These are phyloP conservation scores for Diaporthe longicolla DNA, from an alignment of 2,329 filamentous ascomycete genomes.

Conservation along the genomic window DNA sequence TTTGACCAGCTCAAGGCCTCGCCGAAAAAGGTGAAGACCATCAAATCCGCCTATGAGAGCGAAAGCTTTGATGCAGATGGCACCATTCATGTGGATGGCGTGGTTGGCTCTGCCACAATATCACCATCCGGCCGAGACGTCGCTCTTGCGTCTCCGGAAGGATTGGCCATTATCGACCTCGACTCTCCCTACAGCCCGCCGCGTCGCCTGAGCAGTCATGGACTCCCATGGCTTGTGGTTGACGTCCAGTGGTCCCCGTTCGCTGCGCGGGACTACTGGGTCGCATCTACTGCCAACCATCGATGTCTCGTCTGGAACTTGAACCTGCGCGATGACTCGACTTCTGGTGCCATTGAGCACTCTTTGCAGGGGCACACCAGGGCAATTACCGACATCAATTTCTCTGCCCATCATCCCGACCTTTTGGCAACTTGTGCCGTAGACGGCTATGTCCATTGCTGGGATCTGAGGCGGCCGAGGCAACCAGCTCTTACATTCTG, in stretches of 20 bases:
- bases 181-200: slow-evolving; percentile 91
- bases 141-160: slow-evolving; percentile 90
- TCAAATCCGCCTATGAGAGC: slow-evolving; percentile 83
- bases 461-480: slow-evolving; percentile 84
- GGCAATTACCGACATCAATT: slow-evolving; percentile 96
- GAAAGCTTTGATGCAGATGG: slow-evolving; percentile 89
- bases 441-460: slow-evolving; percentile 92
- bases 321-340: slow-evolving; percentile 81
- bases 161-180: slow-evolving; percentile 91
- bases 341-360: slow-evolving; percentile 81
- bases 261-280: slow-evolving; percentile 90
- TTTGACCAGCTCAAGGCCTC: slow-evolving; percentile 61
- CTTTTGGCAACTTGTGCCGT: slow-evolving; percentile 91
- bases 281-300: slow-evolving; percentile 94
- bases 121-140: slow-evolving; percentile 92
- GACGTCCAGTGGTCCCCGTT: slow-evolving; percentile 99
- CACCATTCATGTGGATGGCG: slow-evolving; percentile 84
- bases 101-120: slow-evolving; percentile 91
- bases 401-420: slow-evolving; percentile 92
- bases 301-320: slow-evolving; percentile 96
- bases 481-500: slow-evolving; percentile 85
- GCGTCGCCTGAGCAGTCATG: slow-evolving; percentile 83
- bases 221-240: slow-evolving; percentile 93
- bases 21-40: slow-evolving; percentile 69
- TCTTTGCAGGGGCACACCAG: slow-evolving; percentile 86